Conservation (phyloP, 352 stramenopile species). For the Achlya hypogyna region DNA sequence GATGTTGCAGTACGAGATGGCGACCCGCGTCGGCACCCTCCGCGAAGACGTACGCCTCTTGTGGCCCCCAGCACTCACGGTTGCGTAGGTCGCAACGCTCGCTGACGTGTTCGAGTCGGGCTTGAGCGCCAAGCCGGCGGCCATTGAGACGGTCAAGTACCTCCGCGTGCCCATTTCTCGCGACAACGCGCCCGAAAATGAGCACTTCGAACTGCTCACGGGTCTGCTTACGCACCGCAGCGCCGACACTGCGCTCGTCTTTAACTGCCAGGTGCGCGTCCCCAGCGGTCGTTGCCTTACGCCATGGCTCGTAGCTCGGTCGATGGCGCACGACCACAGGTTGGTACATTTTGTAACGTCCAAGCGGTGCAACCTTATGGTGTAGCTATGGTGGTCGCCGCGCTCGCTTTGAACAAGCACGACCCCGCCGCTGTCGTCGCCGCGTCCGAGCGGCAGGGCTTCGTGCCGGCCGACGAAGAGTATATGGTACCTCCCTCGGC, state of each 20-base stretch:
- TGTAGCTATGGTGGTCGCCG: neutral
- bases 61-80: neutral
- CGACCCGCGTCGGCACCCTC: neutral
- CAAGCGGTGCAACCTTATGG: neutral
- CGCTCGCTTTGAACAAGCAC: neutral
- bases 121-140: neutral
- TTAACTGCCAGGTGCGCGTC: conserved; percentile 8
- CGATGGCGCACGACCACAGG: conserved; percentile 8
- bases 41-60: neutral
- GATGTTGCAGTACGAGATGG: conserved; percentile 29
- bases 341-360: neutral
- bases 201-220: conserved; percentile 1
- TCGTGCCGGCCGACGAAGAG: conserved; percentile 1
- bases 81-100: neutral
- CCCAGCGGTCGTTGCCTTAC: neutral
- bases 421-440: neutral
- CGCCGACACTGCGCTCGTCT: conserved; percentile 1
- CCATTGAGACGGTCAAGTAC: neutral
- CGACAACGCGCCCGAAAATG: conserved; percentile 6
- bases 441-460: neutral
- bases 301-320: neutral
- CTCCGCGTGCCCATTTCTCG: conserved; percentile 8
- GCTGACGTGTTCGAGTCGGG: neutral
- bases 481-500: neutral
- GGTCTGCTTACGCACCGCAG: neutral